Conservation (phyloP, 2,329 filamentous ascomycete genomes). For the Colletotrichum costaricense region DNA sequence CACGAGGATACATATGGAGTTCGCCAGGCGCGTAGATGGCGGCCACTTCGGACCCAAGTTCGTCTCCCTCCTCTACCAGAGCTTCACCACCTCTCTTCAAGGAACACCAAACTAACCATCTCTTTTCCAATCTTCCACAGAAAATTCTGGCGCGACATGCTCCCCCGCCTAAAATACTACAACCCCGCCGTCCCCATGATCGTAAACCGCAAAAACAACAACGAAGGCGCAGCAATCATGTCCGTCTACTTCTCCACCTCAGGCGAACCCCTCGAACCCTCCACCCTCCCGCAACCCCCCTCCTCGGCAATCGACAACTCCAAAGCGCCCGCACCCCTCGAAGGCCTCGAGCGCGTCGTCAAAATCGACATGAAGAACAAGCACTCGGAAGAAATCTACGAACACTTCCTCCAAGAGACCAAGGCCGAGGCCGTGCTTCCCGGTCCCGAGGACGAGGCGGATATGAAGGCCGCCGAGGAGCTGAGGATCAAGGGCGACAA, state of each 20-base stretch:
- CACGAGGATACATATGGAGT: slow-evolving; percentile 80
- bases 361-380: slow-evolving; percentile 74
- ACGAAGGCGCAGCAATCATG: slow-evolving; percentile 68
- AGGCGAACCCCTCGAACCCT: slow-evolving; percentile 40
- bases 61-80: slow-evolving; percentile 36
- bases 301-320: slow-evolving; percentile 61
- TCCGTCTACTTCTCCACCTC: slow-evolving; percentile 71
- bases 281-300: slow-evolving; percentile 51
- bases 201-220: slow-evolving; percentile 74
- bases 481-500: slow-evolving; percentile 60
- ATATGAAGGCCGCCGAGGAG: slow-evolving; percentile 69
- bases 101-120: slow-evolving; percentile 42
- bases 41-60: slow-evolving; percentile 82
- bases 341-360: slow-evolving; percentile 60
- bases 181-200: slow-evolving; percentile 89
- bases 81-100: slow-evolving; percentile 39
- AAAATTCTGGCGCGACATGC: slow-evolving; percentile 87
- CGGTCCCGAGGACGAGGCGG: slow-evolving; percentile 67
- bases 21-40: slow-evolving; percentile 69
- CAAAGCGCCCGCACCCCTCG: slow-evolving; percentile 58
- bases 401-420: slow-evolving; percentile 71
- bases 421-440: slow-evolving; percentile 67
- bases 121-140: slow-evolving; percentile 54
- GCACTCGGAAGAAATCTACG: slow-evolving; percentile 71
- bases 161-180: slow-evolving; percentile 92